phyloP scores from a whole-genome alignment of 768 basidiomycete species.

The Guyanaporus albipodus region DNA sequence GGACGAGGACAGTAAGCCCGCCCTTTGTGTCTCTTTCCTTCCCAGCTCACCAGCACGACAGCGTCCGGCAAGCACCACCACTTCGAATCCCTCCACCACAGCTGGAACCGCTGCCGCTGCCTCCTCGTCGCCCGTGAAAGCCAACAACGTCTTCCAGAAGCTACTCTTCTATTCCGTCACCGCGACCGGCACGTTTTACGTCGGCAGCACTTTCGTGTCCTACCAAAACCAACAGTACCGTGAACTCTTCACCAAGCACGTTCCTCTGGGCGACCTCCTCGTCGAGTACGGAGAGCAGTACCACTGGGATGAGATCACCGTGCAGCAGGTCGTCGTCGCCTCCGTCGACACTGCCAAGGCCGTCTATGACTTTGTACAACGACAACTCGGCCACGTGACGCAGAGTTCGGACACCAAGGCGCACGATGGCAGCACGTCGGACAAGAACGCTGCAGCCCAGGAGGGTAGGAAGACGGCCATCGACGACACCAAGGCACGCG shows the following conservation, averaged over 20 bases:
- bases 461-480: conserved; percentile 37
- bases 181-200: conserved; percentile 73
- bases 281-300: conserved; percentile 78
- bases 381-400: conserved; percentile 42
- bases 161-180: conserved; percentile 67
- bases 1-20: conserved; percentile 54
- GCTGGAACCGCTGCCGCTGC: conserved; percentile 13
- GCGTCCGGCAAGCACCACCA: conserved; percentile 60
- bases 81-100: conserved; percentile 24
- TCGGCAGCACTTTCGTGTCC: conserved; percentile 73
- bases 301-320: conserved; percentile 74
- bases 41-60: conserved; percentile 22
- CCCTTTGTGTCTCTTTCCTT: neutral
- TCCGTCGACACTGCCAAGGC: conserved; percentile 46
- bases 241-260: conserved; percentile 77
- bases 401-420: conserved; percentile 26
- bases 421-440: conserved; percentile 19
- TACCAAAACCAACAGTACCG: conserved; percentile 77
- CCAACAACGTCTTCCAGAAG: conserved; percentile 50
- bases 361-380: conserved; percentile 49
- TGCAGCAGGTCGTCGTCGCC: conserved; percentile 52
- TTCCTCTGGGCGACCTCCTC: conserved; percentile 74
- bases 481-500: conserved; percentile 42
- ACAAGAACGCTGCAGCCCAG: conserved; percentile 33
- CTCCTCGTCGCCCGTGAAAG: conserved; percentile 42